Conservation (phyloP, 805 yeast species). For the Kluyveromyces lactis region DNA sequence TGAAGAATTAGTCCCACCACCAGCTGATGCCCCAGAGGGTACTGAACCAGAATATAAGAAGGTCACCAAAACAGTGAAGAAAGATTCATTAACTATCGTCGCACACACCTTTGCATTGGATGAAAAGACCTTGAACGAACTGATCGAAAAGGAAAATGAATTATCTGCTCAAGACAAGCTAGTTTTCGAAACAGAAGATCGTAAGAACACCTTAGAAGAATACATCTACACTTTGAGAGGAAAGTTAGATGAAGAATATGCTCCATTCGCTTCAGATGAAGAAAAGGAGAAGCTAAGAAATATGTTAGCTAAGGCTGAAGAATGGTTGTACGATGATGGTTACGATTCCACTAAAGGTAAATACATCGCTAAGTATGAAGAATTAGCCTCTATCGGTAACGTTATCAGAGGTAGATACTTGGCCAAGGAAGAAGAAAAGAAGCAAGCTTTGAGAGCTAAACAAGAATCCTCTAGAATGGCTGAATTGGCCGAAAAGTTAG, state of each 20-base stretch:
- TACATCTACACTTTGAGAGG: slow-evolving; percentile 96
- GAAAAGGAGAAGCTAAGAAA: slow-evolving; percentile 76
- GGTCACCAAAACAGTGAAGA: slow-evolving; percentile 91
- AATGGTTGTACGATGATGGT: slow-evolving; percentile 97
- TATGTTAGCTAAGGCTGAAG: slow-evolving; percentile 80
- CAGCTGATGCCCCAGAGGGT: slow-evolving; percentile 42
- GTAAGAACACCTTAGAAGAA: slow-evolving; percentile 97
- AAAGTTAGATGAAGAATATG: slow-evolving; percentile 86
- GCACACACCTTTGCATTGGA: slow-evolving; percentile 57
- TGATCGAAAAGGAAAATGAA: slow-evolving; percentile 76
- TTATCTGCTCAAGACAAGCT: slow-evolving; percentile 87
- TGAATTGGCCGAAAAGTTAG: slow-evolving; percentile 74
- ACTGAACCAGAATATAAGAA: slow-evolving; percentile 79
- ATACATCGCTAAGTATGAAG: slow-evolving; percentile 97
- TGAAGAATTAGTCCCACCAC: slow-evolving; percentile 72
- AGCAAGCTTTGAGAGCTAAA: slow-evolving; percentile 78
- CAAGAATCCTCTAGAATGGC: slow-evolving; percentile 81
- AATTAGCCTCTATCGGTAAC: slow-evolving; percentile 90
- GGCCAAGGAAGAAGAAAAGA: slow-evolving; percentile 91
- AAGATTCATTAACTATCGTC: slow-evolving; percentile 61
- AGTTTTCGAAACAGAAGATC: slow-evolving; percentile 97
- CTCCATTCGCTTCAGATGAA: slow-evolving; percentile 79
- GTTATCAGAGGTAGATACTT: slow-evolving; percentile 90
- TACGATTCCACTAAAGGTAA: slow-evolving; percentile 93
- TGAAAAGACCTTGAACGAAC: slow-evolving; percentile 44